Evolutionary conservation across 371 early-diverging fungal species (phyloP).

Genomic region (Sporodiniella umbellata): DNA sequence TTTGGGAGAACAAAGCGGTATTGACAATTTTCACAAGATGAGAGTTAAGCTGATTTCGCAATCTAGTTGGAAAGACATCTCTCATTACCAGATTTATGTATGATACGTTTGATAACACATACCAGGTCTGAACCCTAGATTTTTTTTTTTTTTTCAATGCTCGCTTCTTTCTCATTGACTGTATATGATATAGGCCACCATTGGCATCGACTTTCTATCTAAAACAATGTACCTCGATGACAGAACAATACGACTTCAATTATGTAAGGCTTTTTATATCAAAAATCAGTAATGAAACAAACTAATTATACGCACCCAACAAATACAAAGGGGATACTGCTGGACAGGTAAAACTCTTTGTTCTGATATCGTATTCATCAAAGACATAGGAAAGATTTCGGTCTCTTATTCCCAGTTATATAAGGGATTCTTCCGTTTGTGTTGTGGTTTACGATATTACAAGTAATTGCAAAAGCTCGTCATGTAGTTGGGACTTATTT

Average conservation of each 20-base stretch:
- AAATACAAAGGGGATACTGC: constrained; percentile 88
- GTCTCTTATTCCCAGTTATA: constrained; percentile 97
- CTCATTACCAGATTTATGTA: constrained; percentile 99
- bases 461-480: constrained; percentile 15
- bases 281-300: neutral
- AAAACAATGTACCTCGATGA: constrained; percentile 99
- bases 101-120: constrained; percentile 96
- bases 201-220: constrained; percentile 99
- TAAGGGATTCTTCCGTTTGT: constrained; percentile 98
- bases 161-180: no score
- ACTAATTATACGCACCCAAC: neutral
- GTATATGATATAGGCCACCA: constrained; percentile 82
- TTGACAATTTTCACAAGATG: constrained; percentile 9
- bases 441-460: constrained; percentile 83
- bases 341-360: constrained; percentile 83
- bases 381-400: constrained; percentile 85
- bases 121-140: constrained; percentile 62
- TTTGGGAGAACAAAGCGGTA: constrained; percentile 96
- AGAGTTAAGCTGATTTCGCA: neutral
- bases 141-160: neutral
- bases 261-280: constrained; percentile 64
- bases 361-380: neutral
- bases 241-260: constrained; percentile 95
- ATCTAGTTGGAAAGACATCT: constrained; percentile 97
- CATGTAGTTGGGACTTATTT: no score